Evolutionary conservation across 2,329 filamentous ascomycete species (phyloP), one percentile per base, ranked within the genome.

Genomic region (Thielaviopsis musarum): DNA sequence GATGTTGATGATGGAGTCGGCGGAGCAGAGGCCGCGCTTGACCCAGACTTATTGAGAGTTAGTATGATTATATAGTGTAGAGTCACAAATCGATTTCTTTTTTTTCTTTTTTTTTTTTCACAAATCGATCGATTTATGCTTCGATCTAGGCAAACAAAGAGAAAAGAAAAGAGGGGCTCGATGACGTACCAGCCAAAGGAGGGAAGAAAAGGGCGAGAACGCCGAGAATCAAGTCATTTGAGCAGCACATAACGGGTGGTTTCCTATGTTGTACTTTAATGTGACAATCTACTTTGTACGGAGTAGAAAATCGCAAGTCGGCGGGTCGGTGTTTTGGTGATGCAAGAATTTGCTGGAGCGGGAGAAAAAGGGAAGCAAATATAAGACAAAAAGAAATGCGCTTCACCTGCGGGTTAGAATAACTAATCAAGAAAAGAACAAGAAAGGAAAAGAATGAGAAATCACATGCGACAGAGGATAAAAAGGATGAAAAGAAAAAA

Each of bases 1-100:
- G 71, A 97, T 84, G 76, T 98, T 98, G 77, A 98, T 95, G 67
- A 97, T 68, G 9, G 87, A 91, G 74, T 97, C 93, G 60, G 85
- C 89, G 63, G 84, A 87, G 77, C 93, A 98, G 73, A 98, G 78
- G 64, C 93, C 93, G 67, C 86, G 77, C 75, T 97, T 98, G 62
- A 98, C 88, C 93, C 93, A 98, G 67, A 98, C 93, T n/a, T 89
- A 67, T 58, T 54, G 48, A 30, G 5, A 13, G 24, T 9, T 30
- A 38, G 48, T 34, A 57, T 41, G 22, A 51, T 6, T 26, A 28
- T 7, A 28, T 7, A 28, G 26, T 28, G 30, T 12, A 34, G 2
- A 34, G 30, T 2, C 30, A 7, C 30, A 34, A 34, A 34, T 34
- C 24, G 6, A 26, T 26, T 26, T 34, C 6, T 34, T 34, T 34